phyloP scores from a whole-genome alignment of 306 rosid species.

The Vigna hirtella region DNA sequence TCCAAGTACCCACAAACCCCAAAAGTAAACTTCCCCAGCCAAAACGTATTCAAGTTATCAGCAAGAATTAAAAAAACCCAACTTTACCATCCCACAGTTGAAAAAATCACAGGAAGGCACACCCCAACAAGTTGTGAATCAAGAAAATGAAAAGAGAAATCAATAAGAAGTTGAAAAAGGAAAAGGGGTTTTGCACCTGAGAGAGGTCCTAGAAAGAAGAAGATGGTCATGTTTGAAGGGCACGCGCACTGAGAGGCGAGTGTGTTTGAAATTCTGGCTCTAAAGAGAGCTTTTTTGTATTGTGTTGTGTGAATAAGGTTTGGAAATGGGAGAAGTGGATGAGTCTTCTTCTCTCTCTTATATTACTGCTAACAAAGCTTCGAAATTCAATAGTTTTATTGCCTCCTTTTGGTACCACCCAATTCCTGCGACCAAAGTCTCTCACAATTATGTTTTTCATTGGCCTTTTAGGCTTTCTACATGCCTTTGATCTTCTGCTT shows the following conservation, averaged over 20 bases:
- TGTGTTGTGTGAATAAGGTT: neutral
- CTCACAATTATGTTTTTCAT: constrained; percentile 1
- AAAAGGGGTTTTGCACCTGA: constrained; percentile 29
- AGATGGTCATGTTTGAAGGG: neutral
- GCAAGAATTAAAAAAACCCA: constrained; percentile 19
- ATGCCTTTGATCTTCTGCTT: neutral
- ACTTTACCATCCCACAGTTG: constrained; percentile 39
- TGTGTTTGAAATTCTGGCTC: neutral
- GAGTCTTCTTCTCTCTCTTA: constrained; percentile 9
- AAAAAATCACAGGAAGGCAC: constrained; percentile 8
- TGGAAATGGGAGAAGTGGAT: neutral
- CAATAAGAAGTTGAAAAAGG: constrained; percentile 28
- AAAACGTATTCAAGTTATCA: neutral
- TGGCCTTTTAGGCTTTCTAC: neutral
- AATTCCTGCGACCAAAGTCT: constrained; percentile 35
- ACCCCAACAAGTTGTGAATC: constrained; percentile 1
- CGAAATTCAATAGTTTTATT: constrained; percentile 16
- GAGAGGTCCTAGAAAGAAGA: constrained; percentile 28
- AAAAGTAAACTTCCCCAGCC: neutral
- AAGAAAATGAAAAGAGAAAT: neutral
- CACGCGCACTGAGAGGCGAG: constrained; percentile 19
- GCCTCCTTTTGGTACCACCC: constrained; percentile 15
- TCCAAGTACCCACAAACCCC: constrained; percentile 25
- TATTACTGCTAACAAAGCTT: constrained; percentile 21
- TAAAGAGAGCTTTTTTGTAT: neutral